phyloP scores from a whole-genome alignment of 352 stramenopile species.

The Phytophthora macrochlamydospora region DNA sequence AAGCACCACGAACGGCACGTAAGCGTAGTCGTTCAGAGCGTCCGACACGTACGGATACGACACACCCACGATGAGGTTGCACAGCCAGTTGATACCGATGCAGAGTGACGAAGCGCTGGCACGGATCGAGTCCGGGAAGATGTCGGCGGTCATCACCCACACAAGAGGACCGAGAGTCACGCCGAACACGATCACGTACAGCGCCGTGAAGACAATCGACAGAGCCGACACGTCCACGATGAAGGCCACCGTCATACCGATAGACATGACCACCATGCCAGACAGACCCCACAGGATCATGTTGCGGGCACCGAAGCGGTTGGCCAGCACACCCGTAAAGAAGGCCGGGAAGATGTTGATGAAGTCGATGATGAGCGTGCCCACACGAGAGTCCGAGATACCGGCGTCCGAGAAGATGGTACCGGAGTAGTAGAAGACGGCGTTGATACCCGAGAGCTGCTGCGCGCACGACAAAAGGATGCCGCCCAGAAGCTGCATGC shows the following conservation, averaged over 20 bases:
- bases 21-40: constrained; percentile 36
- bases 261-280: constrained; percentile 37
- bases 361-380: constrained; percentile 4
- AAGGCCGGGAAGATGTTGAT: constrained; percentile 2
- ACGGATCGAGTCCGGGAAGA: constrained; percentile 4
- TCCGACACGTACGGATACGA: constrained; percentile 53
- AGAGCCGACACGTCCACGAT: constrained; percentile 2
- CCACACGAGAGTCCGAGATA: constrained; percentile 4
- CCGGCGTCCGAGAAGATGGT: constrained; percentile 7
- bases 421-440: constrained; percentile 13
- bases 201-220: constrained; percentile 1
- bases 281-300: constrained; percentile 27
- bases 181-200: constrained; percentile 2
- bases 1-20: constrained; percentile 48
- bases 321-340: constrained; percentile 4
- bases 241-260: constrained; percentile 14
- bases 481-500: constrained; percentile 13
- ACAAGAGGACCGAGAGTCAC: not conserved
- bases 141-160: constrained; percentile 4
- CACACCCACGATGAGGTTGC: constrained; percentile 54
- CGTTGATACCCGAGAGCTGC: constrained; percentile 17
- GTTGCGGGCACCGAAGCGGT: constrained; percentile 18
- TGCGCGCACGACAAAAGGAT: constrained; percentile 14
- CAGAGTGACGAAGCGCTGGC: constrained; percentile 7
- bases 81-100: constrained; percentile 50